A percentile compares a stretch with the other conserved stretches of the same genome.
phyloP scores from a whole-genome alignment of 1,139 yeast species.

The Sugiyamaella castrensis region DNA sequence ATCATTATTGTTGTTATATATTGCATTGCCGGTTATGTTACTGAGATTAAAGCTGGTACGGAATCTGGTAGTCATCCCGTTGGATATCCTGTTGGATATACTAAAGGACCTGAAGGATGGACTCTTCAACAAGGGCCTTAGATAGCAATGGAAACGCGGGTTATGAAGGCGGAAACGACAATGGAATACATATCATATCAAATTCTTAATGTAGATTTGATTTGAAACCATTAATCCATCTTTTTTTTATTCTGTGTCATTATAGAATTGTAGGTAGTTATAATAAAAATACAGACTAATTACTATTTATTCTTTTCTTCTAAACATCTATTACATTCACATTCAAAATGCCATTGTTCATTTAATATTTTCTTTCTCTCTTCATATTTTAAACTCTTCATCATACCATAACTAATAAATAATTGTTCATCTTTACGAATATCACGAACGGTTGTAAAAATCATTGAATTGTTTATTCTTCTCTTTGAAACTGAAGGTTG shows the following conservation, averaged over 20 bases:
- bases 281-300: neutral
- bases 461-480: conserved; percentile 39
- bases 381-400: conserved; percentile 43
- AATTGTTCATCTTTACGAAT: conserved; percentile 50
- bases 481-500: conserved; percentile 46
- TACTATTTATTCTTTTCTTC: conserved; percentile 1
- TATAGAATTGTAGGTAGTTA: neutral
- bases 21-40: conserved; percentile 4
- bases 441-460: conserved; percentile 37
- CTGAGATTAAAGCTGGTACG: neutral
- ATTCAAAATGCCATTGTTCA: conserved; percentile 61
- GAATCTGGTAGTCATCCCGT: neutral
- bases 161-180: no score
- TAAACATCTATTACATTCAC: conserved; percentile 52
- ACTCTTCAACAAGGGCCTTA: neutral
- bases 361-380: conserved; percentile 46
- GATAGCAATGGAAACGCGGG: no score
- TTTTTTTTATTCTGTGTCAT: neutral
- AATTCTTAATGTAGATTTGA: no score
- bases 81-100: neutral
- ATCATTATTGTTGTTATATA: conserved; percentile 9
- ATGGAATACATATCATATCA: no score
- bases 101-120: neutral
- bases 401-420: conserved; percentile 62
- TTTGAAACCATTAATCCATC: neutral